Evolutionary conservation across 306 rosid species (phyloP).

Genomic region (Glycine latifolia): DNA sequence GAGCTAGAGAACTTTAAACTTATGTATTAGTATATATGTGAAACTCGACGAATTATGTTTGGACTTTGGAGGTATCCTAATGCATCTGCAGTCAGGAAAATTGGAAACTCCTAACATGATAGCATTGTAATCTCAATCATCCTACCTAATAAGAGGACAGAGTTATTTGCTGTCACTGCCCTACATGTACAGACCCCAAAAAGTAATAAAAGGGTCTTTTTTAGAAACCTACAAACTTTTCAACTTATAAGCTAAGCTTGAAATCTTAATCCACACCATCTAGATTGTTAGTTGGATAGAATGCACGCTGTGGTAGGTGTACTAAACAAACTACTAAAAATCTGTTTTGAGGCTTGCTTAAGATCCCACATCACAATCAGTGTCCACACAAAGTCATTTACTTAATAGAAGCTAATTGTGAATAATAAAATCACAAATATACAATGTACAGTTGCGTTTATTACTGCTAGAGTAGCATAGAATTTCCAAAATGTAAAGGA

Average conservation of each 20-base stretch:
- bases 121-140: slow-evolving; percentile 10
- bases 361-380: not conserved
- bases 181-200: slow-evolving; percentile 4
- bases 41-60: not conserved
- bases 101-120: not conserved
- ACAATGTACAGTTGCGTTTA: too few relatives aligned
- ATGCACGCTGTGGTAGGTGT: not conserved
- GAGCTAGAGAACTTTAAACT: not conserved
- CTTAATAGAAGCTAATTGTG: not conserved
- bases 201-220: not conserved
- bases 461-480: slow-evolving; percentile 10
- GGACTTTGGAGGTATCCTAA: not conserved
- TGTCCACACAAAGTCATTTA: not conserved
- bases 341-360: not conserved
- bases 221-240: not conserved
- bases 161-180: slow-evolving; percentile 7
- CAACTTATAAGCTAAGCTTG: not conserved
- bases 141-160: not conserved
- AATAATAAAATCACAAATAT: slow-evolving; percentile 11
- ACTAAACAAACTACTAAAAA: not conserved
- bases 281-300: not conserved
- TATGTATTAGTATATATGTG: not conserved
- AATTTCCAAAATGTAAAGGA: not conserved
- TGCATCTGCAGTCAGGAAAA: slow-evolving; percentile 19
- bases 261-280: slow-evolving; percentile 1